Conservation (phyloP, 176 grass and related monocot genomes). For the Musa beccarii region DNA sequence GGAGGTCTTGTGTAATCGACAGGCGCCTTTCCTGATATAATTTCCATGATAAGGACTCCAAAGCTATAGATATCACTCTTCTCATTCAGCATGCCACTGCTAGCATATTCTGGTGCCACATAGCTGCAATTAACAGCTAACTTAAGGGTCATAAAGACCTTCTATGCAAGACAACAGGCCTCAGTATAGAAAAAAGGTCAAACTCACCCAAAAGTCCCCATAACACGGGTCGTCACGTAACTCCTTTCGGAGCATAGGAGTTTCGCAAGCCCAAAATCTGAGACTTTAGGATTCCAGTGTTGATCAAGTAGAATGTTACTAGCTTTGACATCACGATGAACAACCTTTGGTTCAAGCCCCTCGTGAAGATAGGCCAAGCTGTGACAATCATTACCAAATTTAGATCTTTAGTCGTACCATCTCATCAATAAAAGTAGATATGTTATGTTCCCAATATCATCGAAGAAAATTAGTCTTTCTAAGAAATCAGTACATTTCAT, state of each 20-base stretch:
- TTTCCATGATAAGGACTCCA: slow-evolving; percentile 89
- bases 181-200: background rate
- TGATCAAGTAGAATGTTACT: slow-evolving; percentile 91
- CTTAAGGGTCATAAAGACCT: slow-evolving; percentile 5
- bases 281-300: slow-evolving; percentile 82
- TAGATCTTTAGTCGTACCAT: background rate
- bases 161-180: background rate
- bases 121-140: slow-evolving; percentile 39
- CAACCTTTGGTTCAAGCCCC: slow-evolving; percentile 91
- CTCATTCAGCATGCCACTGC: slow-evolving; percentile 84
- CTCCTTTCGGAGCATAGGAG: slow-evolving; percentile 63
- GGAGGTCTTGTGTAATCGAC: slow-evolving; percentile 80
- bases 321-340: slow-evolving; percentile 89
- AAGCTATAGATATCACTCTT: slow-evolving; percentile 96
- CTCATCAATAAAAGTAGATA: background rate
- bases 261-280: slow-evolving; percentile 92
- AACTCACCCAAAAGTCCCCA: slow-evolving; percentile 93
- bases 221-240: slow-evolving; percentile 74
- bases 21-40: slow-evolving; percentile 67
- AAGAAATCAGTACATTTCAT: too few relatives aligned
- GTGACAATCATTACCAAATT: background rate
- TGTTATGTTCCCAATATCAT: background rate
- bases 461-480: background rate
- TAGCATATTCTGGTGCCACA: slow-evolving; percentile 88
- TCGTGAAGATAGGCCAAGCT: slow-evolving; percentile 99